Percentiles rank a stretch among this genome's conserved stretches.
phyloP scores from a whole-genome alignment of 202 grass and related monocot species.

The Setaria italica region DNA sequence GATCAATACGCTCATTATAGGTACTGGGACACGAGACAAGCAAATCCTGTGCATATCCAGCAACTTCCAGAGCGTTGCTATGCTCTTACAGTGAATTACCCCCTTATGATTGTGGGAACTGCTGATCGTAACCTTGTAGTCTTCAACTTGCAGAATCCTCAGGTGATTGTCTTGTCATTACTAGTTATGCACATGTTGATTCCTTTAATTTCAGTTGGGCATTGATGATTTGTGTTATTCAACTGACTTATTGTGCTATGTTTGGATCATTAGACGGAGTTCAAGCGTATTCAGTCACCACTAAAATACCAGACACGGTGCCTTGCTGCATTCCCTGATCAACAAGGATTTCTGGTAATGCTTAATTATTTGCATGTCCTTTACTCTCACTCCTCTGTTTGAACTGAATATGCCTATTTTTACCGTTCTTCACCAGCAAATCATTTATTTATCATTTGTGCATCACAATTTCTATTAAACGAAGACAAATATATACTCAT shows the following conservation, averaged over 20 bases:
- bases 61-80: slow-evolving; percentile 89
- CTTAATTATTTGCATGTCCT: slow-evolving; percentile 15
- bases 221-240: not conserved
- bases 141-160: slow-evolving; percentile 94
- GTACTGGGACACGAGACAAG: slow-evolving; percentile 82
- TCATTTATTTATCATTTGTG: slow-evolving; percentile 15
- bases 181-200: not conserved
- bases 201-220: slow-evolving; percentile 11
- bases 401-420: not conserved
- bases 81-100: slow-evolving; percentile 85
- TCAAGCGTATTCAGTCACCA: slow-evolving; percentile 77
- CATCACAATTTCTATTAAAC: slow-evolving; percentile 36
- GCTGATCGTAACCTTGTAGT: slow-evolving; percentile 83
- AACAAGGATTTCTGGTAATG: slow-evolving; percentile 93
- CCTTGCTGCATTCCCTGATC: slow-evolving; percentile 82
- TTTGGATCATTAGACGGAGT: slow-evolving; percentile 66
- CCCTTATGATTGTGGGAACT: slow-evolving; percentile 98
- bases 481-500: not conserved
- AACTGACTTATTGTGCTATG: slow-evolving; percentile 20
- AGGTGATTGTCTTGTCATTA: slow-evolving; percentile 53
- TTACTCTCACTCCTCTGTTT: not conserved
- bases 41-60: slow-evolving; percentile 85
- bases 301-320: slow-evolving; percentile 85
- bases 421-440: slow-evolving; percentile 1
- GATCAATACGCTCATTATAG: slow-evolving; percentile 40